These are phyloP conservation scores for Pythium folliculosum DNA, from an alignment of 352 stramenopile genomes.

Conservation along the genomic window DNA sequence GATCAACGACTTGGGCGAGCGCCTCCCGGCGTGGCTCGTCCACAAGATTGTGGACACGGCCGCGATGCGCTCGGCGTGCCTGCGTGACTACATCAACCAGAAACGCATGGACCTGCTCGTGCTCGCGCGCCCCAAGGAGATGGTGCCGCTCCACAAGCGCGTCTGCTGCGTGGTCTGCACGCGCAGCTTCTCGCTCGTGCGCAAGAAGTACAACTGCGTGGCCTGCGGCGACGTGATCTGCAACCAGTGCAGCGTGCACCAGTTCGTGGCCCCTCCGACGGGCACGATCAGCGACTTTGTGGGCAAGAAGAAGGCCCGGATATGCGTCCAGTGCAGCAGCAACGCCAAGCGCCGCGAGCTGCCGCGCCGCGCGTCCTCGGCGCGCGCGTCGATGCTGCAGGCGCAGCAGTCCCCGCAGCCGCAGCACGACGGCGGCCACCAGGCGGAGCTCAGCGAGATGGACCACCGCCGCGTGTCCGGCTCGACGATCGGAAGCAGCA, in stretches of 20 bases:
- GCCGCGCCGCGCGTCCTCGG: constrained; percentile 37
- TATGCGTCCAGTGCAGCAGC: constrained; percentile 79
- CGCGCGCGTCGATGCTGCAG: constrained; percentile 27
- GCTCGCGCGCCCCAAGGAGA: constrained; percentile 61
- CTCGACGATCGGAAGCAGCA: constrained; percentile 13
- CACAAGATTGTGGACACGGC: constrained; percentile 83
- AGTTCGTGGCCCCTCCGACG: constrained; percentile 67
- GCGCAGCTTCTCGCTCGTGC: constrained; percentile 80
- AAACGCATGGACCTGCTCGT: constrained; percentile 70
- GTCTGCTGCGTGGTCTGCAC: constrained; percentile 82
- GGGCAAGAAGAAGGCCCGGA: constrained; percentile 72
- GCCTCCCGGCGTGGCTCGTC: constrained; percentile 74
- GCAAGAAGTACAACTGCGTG: constrained; percentile 86
- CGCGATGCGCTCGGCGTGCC: constrained; percentile 70
- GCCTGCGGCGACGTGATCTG: constrained; percentile 84
- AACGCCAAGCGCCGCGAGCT: constrained; percentile 56
- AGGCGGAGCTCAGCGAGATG: constrained; percentile 34
- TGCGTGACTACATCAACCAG: constrained; percentile 81
- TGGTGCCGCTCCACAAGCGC: constrained; percentile 71
- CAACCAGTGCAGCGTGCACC: constrained; percentile 73
- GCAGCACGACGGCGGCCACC: constrained; percentile 3
- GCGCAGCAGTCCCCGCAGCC: not conserved
- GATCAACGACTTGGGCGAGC: constrained; percentile 79
- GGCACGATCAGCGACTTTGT: constrained; percentile 37
- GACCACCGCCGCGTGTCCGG: constrained; percentile 28